Evolutionary conservation across 2,329 filamentous ascomycete species (phyloP).

Genomic region (Apiospora malaysiana): DNA sequence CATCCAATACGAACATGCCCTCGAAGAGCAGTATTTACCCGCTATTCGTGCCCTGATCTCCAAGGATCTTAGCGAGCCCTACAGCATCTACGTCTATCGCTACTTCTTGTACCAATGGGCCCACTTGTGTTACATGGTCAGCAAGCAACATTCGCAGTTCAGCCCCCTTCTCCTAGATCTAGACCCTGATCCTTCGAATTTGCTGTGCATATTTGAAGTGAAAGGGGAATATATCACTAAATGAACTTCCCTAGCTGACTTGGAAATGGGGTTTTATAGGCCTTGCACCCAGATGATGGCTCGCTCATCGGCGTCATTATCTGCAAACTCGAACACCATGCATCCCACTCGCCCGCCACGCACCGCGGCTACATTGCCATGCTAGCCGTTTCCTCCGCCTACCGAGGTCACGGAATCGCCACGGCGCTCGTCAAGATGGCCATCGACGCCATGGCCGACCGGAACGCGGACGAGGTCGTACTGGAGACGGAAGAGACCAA

Average conservation of each 20-base stretch:
- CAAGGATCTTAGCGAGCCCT: constrained; percentile 95
- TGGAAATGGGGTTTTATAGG: constrained; percentile 46
- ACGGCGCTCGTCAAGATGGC: constrained; percentile 88
- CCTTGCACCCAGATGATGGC: constrained; percentile 62
- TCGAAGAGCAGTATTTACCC: constrained; percentile 73
- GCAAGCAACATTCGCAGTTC: constrained; percentile 27
- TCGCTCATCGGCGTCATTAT: constrained; percentile 88
- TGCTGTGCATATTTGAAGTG: background rate
- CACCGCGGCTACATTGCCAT: constrained; percentile 96
- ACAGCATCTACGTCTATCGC: constrained; percentile 98
- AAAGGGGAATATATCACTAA: background rate
- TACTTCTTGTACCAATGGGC: constrained; percentile 99
- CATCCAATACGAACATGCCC: constrained; percentile 65
- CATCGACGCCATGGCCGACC: constrained; percentile 86
- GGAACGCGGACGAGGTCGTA: constrained; percentile 90
- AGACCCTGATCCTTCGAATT: background rate
- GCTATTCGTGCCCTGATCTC: constrained; percentile 92
- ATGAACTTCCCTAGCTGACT: background rate
- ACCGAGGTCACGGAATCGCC: constrained; percentile 85
- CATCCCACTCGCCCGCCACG: constrained; percentile 75
- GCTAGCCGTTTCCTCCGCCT: constrained; percentile 85
- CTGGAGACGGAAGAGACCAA: constrained; percentile 97
- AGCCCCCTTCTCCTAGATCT: background rate
- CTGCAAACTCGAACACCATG: constrained; percentile 91
- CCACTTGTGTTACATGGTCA: constrained; percentile 93